Evolutionary conservation across 768 basidiomycete species (phyloP).

Genomic region (Tephrocybe rancida): DNA sequence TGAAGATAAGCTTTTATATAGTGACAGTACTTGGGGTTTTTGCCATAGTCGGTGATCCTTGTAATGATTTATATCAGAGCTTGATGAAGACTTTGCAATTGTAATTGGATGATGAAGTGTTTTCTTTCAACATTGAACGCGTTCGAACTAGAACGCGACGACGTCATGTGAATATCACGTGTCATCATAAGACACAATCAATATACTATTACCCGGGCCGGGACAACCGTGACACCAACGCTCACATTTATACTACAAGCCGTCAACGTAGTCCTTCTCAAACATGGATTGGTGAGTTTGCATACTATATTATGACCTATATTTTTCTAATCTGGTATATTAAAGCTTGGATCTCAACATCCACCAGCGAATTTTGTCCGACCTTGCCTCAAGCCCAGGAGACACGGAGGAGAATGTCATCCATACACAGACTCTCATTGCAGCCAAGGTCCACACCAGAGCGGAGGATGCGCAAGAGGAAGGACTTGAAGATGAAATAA

Average conservation of each 20-base stretch:
- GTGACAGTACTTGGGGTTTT: slow-evolving; percentile 29
- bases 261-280: too few species aligned
- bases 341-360: slow-evolving; percentile 77
- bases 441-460: slow-evolving; percentile 58
- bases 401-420: slow-evolving; percentile 47
- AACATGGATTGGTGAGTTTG: slow-evolving; percentile 52
- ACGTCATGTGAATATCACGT: slow-evolving; percentile 1
- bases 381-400: slow-evolving; percentile 64
- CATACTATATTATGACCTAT: slow-evolving; percentile 1
- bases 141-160: not conserved
- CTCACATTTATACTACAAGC: too few species aligned
- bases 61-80: too few species aligned
- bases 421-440: slow-evolving; percentile 57
- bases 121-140: not conserved
- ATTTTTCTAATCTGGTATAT: not conserved
- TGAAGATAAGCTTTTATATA: too few species aligned
- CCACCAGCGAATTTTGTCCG: slow-evolving; percentile 72
- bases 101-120: too few species aligned
- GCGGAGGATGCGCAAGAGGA: slow-evolving; percentile 27
- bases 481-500: slow-evolving; percentile 26
- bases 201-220: too few species aligned
- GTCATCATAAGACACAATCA: too few species aligned
- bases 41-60: slow-evolving; percentile 25
- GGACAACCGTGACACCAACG: too few species aligned
- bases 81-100: too few species aligned